Evolutionary conservation across 2,329 filamentous ascomycete genomes (phyloP).

Genomic region (Knufia petricola): DNA sequence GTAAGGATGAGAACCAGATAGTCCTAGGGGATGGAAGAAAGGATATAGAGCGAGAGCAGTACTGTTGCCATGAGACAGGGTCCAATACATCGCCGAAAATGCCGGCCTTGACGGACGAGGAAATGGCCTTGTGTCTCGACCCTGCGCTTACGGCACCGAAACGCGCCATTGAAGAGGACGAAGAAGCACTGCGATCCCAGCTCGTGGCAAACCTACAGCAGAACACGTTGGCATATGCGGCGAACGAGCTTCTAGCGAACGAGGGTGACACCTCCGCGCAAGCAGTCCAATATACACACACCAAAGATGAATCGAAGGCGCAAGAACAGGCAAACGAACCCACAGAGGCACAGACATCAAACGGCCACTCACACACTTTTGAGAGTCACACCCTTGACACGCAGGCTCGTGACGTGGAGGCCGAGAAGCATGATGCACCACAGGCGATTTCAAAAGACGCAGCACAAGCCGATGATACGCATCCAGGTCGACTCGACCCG

Average conservation of each 20-base stretch:
- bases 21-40: not conserved
- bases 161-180: not conserved
- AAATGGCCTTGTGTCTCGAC: constrained; percentile 10
- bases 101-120: constrained; percentile 15
- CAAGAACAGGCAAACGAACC: not conserved
- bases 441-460: not conserved
- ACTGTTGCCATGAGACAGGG: not conserved
- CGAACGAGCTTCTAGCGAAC: constrained; percentile 13
- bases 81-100: constrained; percentile 3
- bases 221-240: not conserved
- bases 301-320: not conserved
- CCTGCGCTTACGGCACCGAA: not conserved
- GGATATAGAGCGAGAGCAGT: not conserved
- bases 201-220: constrained; percentile 1
- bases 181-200: constrained; percentile 3
- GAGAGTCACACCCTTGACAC: not conserved
- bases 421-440: not conserved
- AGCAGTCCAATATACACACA: not conserved
- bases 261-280: constrained; percentile 6
- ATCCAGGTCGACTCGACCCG: constrained; percentile 7
- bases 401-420: not conserved
- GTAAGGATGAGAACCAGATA: not conserved
- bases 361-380: not conserved
- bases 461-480: constrained; percentile 16
- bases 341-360: not conserved